Base-by-base conservation (phyloP, 805 yeast genomes). In the Limtongozyma cylindracea region DNA sequence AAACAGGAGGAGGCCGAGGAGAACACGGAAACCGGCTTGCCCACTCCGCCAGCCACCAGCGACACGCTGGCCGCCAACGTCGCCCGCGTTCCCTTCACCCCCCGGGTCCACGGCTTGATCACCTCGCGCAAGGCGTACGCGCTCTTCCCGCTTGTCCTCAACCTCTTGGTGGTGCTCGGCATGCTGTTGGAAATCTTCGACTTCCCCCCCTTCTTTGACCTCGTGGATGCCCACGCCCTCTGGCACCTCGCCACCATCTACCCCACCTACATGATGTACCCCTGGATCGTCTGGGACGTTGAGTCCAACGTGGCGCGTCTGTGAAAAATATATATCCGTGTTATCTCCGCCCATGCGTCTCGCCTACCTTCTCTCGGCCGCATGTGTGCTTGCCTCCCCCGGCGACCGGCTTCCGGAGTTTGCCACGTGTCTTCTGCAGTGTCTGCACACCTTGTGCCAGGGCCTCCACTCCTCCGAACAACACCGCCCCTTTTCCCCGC, bases 151-250 rank as follows among this genome's bases (percentile, higher is more conserved):
- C 30, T 51, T 19, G 21, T 45, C 10, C 35, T 49, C 19, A 39
- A 47, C 21, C 24, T 34, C 5, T 44, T 50, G 7, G 70, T 82
- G 8, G 34, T 61, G 2, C 32, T 58, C 12, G 95, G 92, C 1
- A 77, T 78, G 88, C 54, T 72, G n/a, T 59, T 84, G 30, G 98
- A 84, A 39, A 45, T 84, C 17, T 73, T 80, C 43, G 98, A 84
- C 43, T 88, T 88, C 39, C 38, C 71, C 18, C 36, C 36, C 5
- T 14, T 32, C 8, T 22, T 18, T 20, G 33, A 31, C 19, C 25
- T 31, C 26, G 25, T 32, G 12, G 36, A 32, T 10, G 36, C 36
- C 6, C 36, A 32, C 19, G 24, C 33, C 6, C 25, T 32, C 23
- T 32, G 36, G 36, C 36, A 32, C 18, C 22, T 31, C 20, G 34